Evolutionary conservation across 2,329 filamentous ascomycete species (phyloP), one percentile per base, ranked within the genome.

Genomic region (Colletotrichum higginsianum): DNA sequence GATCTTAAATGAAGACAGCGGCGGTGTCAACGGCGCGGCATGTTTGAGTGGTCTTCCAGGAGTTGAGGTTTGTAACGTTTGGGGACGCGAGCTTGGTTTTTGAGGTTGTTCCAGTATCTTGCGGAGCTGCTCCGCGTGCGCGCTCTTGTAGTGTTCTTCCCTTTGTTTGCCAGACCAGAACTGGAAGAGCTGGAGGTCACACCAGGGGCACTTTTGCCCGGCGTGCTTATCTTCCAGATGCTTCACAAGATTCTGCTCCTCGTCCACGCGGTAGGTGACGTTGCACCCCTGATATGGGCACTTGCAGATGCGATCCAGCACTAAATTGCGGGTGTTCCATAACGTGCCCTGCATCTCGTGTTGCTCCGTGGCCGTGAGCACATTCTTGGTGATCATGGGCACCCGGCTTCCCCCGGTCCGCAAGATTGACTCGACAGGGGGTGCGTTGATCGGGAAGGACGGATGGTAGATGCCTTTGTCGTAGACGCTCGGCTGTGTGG

Each of bases 321-420:
- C 73, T 47, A 82, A 74, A 49, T 75, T 77, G 35, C 83, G 81
- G 57, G 83, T 75, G 49, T 75, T 73, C 57, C 80, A 79, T 16
- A 82, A 76, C 61, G 81, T 76, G 0, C 75, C 75, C 61, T 85
- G 82, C 0, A 86, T 76, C 5, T 77, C 74, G 2, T 76, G 78
- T 61, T 83, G 78, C 72, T 86, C 84, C 0, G 79, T 82, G 0
- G 81, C 80, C 0, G 85, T 87, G 65, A 85, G 75, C 18, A 85
- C 76, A 1, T 77, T 80, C 30, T 80, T 78, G 18, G 79, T 80
- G 18, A 84, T 75, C 56, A 80, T 79, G 1, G 84, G 84, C 35
- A 83, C 74, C 40, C 76, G 77, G 21, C 75, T 74, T 1, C 78
- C 78, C 0, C 78, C 76, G 0, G 78, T 82, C 13, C 77, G 77